Base-by-base conservation (phyloP, 192 early-diverging fungal species). In the Coemansia sp. region DNA sequence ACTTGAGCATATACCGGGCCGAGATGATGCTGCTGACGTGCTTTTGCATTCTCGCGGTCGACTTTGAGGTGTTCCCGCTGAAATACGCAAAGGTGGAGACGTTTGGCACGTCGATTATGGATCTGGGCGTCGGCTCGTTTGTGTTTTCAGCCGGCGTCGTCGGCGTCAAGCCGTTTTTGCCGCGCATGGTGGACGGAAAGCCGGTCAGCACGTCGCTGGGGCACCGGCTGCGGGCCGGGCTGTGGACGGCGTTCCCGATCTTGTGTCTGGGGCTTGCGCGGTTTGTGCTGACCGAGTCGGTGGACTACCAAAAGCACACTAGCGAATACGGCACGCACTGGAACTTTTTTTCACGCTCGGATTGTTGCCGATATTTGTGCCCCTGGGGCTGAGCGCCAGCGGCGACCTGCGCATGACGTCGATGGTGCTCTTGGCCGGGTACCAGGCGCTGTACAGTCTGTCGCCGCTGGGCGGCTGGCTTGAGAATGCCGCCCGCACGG, bases 331-430 rank as follows among this genome's bases (percentile, higher is more conserved):
- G 95, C 20, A 81, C 90, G 36, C 95, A 98, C 55, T 98, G 95
- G 95, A 98, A 98, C 80, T 98, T 98, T 74, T 98, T 96, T 81
- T 95, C 47, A 98, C 95, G 2, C 81, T 98, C 12, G 90, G 89
- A 8, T 73, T 93, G 31, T 62, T 98, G 25, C 90, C 93, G 2
- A 68, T 91, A 17, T 82, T 90, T 69, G 85, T 91, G 4, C 81
- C 85, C 4, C 39, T 91, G 9, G 69, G 86, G 7, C 64, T 84
- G 22, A 55, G 55, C 12, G 27, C 88, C 3, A 75, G 69, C 38
- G 77, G 64, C 22, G 62, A 79, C 38, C 48, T 83, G 17, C 77
- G 81, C 2, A 84, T 92, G 38, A 79, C 82, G 7, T 44, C 82
- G 14, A 57, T 83, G 19, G 82, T 66, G 1, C 54, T 84, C 2